phyloP scores from a whole-genome alignment of 2,329 filamentous ascomycete genomes.

The Hortaea werneckii region DNA sequence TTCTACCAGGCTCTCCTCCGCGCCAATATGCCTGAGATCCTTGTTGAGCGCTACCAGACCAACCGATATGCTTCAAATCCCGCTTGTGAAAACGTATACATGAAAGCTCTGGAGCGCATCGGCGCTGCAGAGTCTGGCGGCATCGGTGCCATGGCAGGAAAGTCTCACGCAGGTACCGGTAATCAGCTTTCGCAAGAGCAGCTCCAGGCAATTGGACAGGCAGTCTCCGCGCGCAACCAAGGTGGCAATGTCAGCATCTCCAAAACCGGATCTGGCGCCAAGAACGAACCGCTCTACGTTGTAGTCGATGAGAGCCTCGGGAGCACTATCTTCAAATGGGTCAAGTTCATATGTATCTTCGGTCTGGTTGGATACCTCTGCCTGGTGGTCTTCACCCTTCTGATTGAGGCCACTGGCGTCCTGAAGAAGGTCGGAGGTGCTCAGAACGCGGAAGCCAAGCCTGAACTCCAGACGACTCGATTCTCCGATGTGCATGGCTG shows the following conservation, averaged over 20 bases:
- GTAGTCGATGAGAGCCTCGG: conserved; percentile 85
- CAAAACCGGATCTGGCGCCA: conserved; percentile 53
- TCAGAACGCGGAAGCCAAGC: conserved; percentile 74
- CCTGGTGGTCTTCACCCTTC: conserved; percentile 66
- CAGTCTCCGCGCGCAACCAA: conserved; percentile 60
- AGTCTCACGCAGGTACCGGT: conserved; percentile 25
- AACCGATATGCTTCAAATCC: conserved; percentile 74
- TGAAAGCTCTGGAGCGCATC: conserved; percentile 59
- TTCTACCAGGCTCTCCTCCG: conserved; percentile 88
- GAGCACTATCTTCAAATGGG: conserved; percentile 75
- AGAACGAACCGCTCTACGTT: conserved; percentile 83
- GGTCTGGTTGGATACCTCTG: conserved; percentile 68
- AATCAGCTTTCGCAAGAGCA: conserved; percentile 48
- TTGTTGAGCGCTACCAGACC: conserved; percentile 81
- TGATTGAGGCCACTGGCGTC: conserved; percentile 70
- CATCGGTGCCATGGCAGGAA: conserved; percentile 12
- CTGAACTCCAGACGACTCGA: conserved; percentile 81
- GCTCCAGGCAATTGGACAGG: conserved; percentile 70
- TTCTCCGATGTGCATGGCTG: conserved; percentile 95
- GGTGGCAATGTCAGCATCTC: conserved; percentile 55
- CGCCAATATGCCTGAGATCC: conserved; percentile 86
- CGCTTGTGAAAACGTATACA: conserved; percentile 67
- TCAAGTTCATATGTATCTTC: conserved; percentile 76
- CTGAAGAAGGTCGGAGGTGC: conserved; percentile 66
- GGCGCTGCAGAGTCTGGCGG: conserved; percentile 36